phyloP scores from a whole-genome alignment of 768 basidiomycete species.

The Harrya chromipes region DNA sequence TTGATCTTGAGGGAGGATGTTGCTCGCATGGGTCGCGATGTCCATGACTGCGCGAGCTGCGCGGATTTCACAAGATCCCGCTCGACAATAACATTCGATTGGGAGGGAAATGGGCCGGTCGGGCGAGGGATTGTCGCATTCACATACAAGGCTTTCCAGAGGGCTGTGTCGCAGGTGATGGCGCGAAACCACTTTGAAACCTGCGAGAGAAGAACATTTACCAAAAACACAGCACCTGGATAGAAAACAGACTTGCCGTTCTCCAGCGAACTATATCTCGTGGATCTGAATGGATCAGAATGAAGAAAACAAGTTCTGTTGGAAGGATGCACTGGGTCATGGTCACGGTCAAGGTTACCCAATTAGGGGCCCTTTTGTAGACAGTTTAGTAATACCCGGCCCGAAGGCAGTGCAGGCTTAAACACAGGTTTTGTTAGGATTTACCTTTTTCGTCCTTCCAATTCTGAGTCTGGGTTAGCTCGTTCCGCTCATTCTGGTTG shows the following conservation, averaged over 20 bases:
- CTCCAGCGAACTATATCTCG: slow-evolving; percentile 1
- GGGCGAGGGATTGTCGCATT: not conserved
- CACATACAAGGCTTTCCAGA: slow-evolving; percentile 1
- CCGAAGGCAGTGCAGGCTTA: no score
- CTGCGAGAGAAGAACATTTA: not conserved
- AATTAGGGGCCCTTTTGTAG: no score
- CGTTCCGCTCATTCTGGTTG: no score
- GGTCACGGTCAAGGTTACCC: no score
- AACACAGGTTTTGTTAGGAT: no score
- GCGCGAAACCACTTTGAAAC: slow-evolving; percentile 3
- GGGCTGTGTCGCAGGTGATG: not conserved
- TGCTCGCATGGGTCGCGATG: not conserved
- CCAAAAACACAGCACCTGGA: not conserved
- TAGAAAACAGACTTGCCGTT: not conserved
- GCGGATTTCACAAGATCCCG: not conserved
- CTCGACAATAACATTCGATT: not conserved
- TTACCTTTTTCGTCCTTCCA: no score
- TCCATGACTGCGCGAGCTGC: not conserved
- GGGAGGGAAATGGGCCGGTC: not conserved
- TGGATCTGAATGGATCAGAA: not conserved
- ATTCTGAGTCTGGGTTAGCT: no score
- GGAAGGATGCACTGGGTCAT: not conserved
- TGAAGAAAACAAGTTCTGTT: not conserved
- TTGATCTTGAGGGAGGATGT: not conserved
- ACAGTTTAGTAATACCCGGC: no score